Conservation (phyloP, 129 eudicot species). For the Silybum marianum region DNA sequence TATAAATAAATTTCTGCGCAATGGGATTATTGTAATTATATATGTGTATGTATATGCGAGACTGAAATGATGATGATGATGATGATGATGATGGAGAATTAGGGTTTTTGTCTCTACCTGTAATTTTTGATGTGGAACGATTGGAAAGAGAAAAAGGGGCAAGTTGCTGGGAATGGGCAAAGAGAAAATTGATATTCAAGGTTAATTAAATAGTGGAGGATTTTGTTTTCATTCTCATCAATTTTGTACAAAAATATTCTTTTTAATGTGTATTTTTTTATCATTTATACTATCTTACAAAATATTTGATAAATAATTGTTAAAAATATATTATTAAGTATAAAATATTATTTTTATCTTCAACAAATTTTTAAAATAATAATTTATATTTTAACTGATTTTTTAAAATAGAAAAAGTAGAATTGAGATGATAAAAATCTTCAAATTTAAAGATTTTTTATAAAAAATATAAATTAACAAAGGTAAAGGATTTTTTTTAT, state of each 20-base stretch:
- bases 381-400: too few species aligned
- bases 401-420: too few species aligned
- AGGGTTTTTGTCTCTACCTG: constrained; percentile 43
- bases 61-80: constrained; percentile 13
- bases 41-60: constrained; percentile 10
- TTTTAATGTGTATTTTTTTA: too few species aligned
- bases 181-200: constrained; percentile 15
- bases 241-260: neutral
- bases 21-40: constrained; percentile 17
- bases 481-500: too few species aligned
- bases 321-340: too few species aligned
- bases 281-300: too few species aligned
- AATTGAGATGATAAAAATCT: too few species aligned
- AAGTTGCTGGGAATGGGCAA: constrained; percentile 15
- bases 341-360: too few species aligned
- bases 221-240: neutral
- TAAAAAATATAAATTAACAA: too few species aligned
- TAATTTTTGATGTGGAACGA: constrained; percentile 22
- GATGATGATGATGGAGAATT: constrained; percentile 36
- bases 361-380: too few species aligned
- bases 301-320: too few species aligned
- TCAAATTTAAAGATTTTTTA: too few species aligned
- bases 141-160: constrained; percentile 31
- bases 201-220: neutral
- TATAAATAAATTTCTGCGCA: constrained; percentile 12